Conservation (phyloP, 495 filamentous ascomycete species). For the Penicillium macrosclerotiorum region DNA sequence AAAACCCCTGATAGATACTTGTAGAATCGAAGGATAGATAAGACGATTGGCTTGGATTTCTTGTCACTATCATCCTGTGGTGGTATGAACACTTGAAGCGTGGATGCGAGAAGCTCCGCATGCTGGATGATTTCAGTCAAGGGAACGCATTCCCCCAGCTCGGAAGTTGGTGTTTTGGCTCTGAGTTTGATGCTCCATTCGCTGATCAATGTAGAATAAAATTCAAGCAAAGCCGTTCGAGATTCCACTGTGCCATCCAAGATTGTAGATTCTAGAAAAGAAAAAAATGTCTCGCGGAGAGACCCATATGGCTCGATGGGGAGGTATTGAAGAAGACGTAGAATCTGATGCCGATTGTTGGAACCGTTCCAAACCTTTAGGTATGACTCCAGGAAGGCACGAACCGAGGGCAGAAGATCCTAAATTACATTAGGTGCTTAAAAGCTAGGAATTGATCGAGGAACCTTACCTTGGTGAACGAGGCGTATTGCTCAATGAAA, state of each 20-base stretch:
- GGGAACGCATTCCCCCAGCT: conserved; percentile 35
- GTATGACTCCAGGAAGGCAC: conserved; percentile 62
- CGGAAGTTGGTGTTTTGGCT: conserved; percentile 21
- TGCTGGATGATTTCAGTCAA: conserved; percentile 53
- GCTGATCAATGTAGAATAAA: conserved; percentile 68
- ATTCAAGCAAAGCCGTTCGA: conserved; percentile 57
- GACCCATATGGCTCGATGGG: conserved; percentile 60
- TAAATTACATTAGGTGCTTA: conserved; percentile 32
- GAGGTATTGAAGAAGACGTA: conserved; percentile 64
- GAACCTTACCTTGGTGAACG: conserved; percentile 59
- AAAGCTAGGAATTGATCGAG: not conserved
- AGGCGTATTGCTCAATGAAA: conserved; percentile 57
- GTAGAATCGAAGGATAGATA: conserved; percentile 67
- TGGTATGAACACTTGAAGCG: conserved; percentile 53
- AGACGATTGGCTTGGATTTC: conserved; percentile 20
- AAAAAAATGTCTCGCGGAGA: conserved; percentile 44
- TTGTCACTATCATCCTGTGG: conserved; percentile 13
- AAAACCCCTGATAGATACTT: conserved; percentile 55
- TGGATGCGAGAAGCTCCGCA: conserved; percentile 60
- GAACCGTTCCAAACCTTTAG: conserved; percentile 67
- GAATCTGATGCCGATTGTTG: conserved; percentile 54
- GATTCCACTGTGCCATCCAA: conserved; percentile 50
- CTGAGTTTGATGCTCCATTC: conserved; percentile 60
- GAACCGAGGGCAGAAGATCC: conserved; percentile 58
- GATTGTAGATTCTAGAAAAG: conserved; percentile 56